A percentile compares a stretch with the other conserved stretches of the same genome.
These are phyloP conservation scores for Maudiozyma turicensis DNA, from an alignment of 805 yeast species.

Conservation along the genomic window DNA sequence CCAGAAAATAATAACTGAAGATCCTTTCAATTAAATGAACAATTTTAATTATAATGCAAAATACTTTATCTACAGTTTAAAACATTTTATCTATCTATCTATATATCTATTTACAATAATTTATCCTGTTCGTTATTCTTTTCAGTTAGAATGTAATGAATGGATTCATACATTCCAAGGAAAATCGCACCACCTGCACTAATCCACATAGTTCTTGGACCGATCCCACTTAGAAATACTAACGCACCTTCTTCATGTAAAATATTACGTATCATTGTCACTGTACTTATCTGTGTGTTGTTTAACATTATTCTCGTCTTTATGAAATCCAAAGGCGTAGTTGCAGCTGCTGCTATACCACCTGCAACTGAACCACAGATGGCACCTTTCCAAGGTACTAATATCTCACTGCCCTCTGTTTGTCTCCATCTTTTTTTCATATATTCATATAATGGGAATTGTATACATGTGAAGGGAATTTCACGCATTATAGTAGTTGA, in stretches of 20 bases:
- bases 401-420: not conserved
- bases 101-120: not conserved
- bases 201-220: conserved; percentile 96
- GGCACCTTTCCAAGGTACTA: conserved; percentile 67
- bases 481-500: conserved; percentile 86
- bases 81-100: too few species aligned
- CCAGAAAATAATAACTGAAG: too few species aligned
- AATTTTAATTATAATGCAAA: too few species aligned
- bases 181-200: conserved; percentile 98
- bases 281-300: conserved; percentile 36
- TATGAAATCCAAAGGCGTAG: conserved; percentile 72
- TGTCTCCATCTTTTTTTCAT: conserved; percentile 51
- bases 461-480: conserved; percentile 92
- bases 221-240: conserved; percentile 76
- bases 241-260: conserved; percentile 61
- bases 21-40: too few species aligned
- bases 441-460: conserved; percentile 86
- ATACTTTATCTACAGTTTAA: too few species aligned
- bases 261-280: conserved; percentile 41
- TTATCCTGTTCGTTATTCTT: not conserved
- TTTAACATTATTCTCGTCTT: conserved; percentile 81
- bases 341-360: conserved; percentile 69
- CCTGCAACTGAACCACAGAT: conserved; percentile 77
- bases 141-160: conserved; percentile 23
- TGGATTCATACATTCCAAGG: conserved; percentile 84